Conservation (phyloP, 208 protist species). For the Crithidia bombi region DNA sequence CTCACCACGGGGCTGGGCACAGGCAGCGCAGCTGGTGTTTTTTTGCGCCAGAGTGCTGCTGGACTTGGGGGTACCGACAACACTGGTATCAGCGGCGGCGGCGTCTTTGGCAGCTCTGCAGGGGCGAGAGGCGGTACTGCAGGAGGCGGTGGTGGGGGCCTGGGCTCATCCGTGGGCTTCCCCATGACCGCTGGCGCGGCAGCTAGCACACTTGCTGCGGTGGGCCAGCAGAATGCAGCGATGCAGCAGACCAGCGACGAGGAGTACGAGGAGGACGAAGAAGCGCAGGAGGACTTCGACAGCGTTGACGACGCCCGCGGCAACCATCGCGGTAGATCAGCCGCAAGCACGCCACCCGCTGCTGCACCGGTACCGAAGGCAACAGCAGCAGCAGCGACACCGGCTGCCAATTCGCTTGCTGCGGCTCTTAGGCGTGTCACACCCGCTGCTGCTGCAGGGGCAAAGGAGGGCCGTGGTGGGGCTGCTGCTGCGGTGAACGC, state of each 20-base stretch:
- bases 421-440: neutral
- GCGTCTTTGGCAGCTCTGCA: constrained; percentile 6
- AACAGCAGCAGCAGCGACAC: neutral
- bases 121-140: neutral
- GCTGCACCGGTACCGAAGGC: neutral
- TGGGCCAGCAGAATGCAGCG: constrained; percentile 15
- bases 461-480: neutral
- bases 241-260: constrained; percentile 8
- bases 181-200: constrained; percentile 16
- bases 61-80: neutral
- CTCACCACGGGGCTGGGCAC: constrained; percentile 21
- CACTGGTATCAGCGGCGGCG: neutral
- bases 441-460: neutral
- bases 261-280: constrained; percentile 36
- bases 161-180: neutral
- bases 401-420: neutral
- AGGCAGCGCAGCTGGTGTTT: constrained; percentile 46
- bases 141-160: neutral
- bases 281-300: constrained; percentile 22
- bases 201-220: constrained; percentile 15
- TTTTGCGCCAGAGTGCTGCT: constrained; percentile 49
- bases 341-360: neutral
- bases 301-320: neutral
- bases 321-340: neutral
- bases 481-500: constrained; percentile 6